Percentiles rank a stretch among this genome's conserved stretches.
These are phyloP conservation scores for Gaeumannomyces sp. DNA, from an alignment of 2,329 filamentous ascomycete genomes.

Conservation along the genomic window DNA sequence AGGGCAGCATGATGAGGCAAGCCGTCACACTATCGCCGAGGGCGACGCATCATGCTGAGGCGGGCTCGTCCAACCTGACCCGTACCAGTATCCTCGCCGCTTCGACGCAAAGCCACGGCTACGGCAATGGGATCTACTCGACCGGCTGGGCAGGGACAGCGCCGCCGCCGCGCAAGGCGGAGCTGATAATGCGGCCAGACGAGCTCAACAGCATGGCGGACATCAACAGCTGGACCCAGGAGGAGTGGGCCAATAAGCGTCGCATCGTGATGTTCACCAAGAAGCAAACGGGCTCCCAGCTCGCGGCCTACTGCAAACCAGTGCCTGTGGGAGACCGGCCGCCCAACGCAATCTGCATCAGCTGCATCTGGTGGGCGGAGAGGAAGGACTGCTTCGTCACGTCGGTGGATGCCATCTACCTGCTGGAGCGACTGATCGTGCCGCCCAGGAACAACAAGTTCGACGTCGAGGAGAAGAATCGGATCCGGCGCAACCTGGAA, in stretches of 20 bases:
- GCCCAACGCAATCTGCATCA: slow-evolving; percentile 85
- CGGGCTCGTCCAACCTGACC: slow-evolving; percentile 10
- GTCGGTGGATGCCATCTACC: slow-evolving; percentile 90
- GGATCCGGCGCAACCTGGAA: slow-evolving; percentile 91
- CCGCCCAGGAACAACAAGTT: slow-evolving; percentile 72
- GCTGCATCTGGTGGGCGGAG: slow-evolving; percentile 95
- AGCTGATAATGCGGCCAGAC: slow-evolving; percentile 2
- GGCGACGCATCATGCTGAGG: background rate
- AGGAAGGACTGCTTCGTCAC: slow-evolving; percentile 89
- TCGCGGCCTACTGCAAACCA: slow-evolving; percentile 73
- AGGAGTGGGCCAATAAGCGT: slow-evolving; percentile 73
- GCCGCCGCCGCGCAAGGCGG: slow-evolving; percentile 1
- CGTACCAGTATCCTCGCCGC: slow-evolving; percentile 5
- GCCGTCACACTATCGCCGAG: background rate
- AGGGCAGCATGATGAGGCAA: background rate
- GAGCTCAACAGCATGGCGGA: slow-evolving; percentile 9
- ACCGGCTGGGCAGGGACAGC: slow-evolving; percentile 18
- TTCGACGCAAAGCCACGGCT: background rate
- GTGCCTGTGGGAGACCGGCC: slow-evolving; percentile 74
- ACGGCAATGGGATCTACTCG: slow-evolving; percentile 27
- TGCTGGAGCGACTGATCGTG: slow-evolving; percentile 80
- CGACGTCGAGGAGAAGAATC: slow-evolving; percentile 96
- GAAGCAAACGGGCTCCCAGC: slow-evolving; percentile 72
- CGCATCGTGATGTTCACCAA: slow-evolving; percentile 86
- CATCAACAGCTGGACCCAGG: slow-evolving; percentile 66